These are phyloP conservation scores for Albatrellus sp. DNA, from an alignment of 1,284 basidiomycete species.

Conservation along the genomic window DNA sequence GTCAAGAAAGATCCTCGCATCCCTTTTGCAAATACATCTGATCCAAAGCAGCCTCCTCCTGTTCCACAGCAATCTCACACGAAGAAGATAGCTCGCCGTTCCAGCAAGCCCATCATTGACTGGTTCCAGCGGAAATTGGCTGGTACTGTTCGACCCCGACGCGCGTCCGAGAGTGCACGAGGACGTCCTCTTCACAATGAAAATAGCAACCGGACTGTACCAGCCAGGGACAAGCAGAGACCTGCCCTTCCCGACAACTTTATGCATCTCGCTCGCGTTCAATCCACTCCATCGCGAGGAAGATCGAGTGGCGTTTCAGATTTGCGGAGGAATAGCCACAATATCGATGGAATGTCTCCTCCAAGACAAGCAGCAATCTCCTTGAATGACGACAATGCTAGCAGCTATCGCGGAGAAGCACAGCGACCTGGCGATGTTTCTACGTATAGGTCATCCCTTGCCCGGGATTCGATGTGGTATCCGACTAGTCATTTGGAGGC, in stretches of 20 bases:
- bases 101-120: constrained; percentile 80
- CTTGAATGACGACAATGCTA: constrained; percentile 42
- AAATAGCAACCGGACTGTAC: neutral
- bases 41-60: constrained; percentile 6
- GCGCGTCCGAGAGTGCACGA: constrained; percentile 25
- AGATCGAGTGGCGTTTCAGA: constrained; percentile 10
- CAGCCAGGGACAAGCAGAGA: constrained; percentile 7
- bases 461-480: constrained; percentile 62
- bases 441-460: constrained; percentile 38
- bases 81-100: constrained; percentile 48
- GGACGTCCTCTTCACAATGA: constrained; percentile 10
- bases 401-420: constrained; percentile 27
- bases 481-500: constrained; percentile 63
- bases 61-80: constrained; percentile 13
- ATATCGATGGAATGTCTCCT: constrained; percentile 5
- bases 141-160: constrained; percentile 43
- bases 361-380: constrained; percentile 31
- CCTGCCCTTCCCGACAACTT: constrained; percentile 7
- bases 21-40: neutral
- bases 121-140: constrained; percentile 85
- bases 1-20: neutral
- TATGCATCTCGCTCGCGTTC: constrained; percentile 10
- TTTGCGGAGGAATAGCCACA: constrained; percentile 8
- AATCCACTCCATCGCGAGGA: constrained; percentile 13
- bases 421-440: constrained; percentile 27